Evolutionary conservation across 345 rosid genomes (phyloP), one percentile per base, ranked within the genome.

Genomic region (Kernera saxatilis): DNA sequence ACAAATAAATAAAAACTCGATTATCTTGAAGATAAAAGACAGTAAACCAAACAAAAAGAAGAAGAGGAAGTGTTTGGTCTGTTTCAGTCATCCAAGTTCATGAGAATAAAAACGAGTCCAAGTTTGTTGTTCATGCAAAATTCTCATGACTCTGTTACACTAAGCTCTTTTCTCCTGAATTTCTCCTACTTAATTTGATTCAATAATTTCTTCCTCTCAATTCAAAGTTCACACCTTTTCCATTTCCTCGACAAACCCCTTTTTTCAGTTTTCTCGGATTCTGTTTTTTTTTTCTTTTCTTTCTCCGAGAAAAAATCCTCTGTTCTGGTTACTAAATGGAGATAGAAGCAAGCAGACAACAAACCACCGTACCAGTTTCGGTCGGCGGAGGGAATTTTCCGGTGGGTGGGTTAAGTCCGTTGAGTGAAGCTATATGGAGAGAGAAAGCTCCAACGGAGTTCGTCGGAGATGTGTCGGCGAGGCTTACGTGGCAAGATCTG

Each of bases 401-500:
- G 59, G 84, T 72, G 6, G 82, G 78, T 11, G 96, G 89, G 1
- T 60, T 92, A 76, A 92, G 98, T 70, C 96, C 98, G 37, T 78
- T 92, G 9, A 90, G 98, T 69, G 88, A 81, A 80, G 72, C 91
- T 1, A 63, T 88, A 23, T 92, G 98, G 96, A 84, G 85, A 69
- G 96, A 85, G 59, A 83, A 76, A 67, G 40, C 81, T 2, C 78
- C 81, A 18, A 75, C 83, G 9, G 91, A 92, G 69, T 54, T 82
- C 17, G 80, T 85, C 0, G 96, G 95, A 35, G 97, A 93, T 48
- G 97, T 87, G 10, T 88, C 95, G 4, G 98, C 98, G 2, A 77
- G 93, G 76, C 86, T 93, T 21, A 87, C 92, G 2, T 93, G 98
- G 98, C 84, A 85, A 78, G 98, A 93, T 80, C 90, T 93, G 70